phyloP scores from a whole-genome alignment of 371 early-diverging fungal species.

The Syncephalastrum monosporum region DNA sequence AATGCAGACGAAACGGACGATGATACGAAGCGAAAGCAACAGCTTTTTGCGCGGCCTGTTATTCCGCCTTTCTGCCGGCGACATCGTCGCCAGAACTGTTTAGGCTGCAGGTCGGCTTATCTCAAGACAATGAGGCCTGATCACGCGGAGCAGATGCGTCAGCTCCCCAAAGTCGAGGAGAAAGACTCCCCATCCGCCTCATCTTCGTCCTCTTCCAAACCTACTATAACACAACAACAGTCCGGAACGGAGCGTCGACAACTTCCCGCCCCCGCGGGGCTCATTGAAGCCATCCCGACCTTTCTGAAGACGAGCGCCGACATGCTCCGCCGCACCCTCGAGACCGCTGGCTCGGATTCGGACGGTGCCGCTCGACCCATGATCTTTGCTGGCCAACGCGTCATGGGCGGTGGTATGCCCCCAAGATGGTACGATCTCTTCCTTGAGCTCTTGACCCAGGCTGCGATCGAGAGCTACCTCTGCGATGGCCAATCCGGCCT shows the following conservation, averaged over 20 bases:
- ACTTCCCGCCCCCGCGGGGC: constrained; percentile 29
- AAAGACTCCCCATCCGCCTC: constrained; percentile 17
- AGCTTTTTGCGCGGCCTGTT: constrained; percentile 26
- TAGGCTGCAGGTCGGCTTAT: constrained; percentile 29
- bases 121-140: constrained; percentile 20
- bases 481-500: constrained; percentile 55
- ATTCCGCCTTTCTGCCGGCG: constrained; percentile 40
- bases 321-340: constrained; percentile 41
- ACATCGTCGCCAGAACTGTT: constrained; percentile 38
- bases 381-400: constrained; percentile 47
- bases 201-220: constrained; percentile 10
- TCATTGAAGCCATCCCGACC: constrained; percentile 59
- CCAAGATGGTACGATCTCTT: constrained; percentile 61
- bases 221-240: constrained; percentile 19
- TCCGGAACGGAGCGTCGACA: constrained; percentile 1
- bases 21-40: constrained; percentile 24
- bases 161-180: constrained; percentile 36
- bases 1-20: constrained; percentile 12
- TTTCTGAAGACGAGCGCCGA: constrained; percentile 60
- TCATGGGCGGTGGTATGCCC: constrained; percentile 57
- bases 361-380: constrained; percentile 23
- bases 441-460: constrained; percentile 59
- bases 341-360: constrained; percentile 13
- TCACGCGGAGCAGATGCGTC: constrained; percentile 26
- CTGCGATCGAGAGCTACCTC: constrained; percentile 59